phyloP scores from a whole-genome alignment of 306 rosid genomes.

The Fragaria vesca region DNA sequence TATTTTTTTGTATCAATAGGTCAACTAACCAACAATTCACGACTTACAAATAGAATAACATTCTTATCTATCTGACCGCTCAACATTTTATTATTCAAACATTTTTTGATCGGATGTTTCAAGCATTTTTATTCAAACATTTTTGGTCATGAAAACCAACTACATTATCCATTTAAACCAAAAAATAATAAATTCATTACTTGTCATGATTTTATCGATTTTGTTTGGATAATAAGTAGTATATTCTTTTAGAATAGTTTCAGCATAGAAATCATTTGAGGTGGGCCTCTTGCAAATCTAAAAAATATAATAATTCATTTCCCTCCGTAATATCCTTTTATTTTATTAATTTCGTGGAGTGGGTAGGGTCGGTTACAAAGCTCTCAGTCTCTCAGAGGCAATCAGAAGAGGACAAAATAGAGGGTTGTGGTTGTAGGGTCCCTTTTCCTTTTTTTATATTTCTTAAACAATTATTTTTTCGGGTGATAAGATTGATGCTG shows the following conservation, averaged over 20 bases:
- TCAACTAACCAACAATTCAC: no score
- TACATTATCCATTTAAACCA: background rate
- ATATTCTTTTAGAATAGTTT: background rate
- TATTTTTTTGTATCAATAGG: no score
- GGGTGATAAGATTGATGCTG: conserved; percentile 21
- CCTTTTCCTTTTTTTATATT: conserved; percentile 5
- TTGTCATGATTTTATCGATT: background rate
- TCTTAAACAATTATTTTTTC: background rate
- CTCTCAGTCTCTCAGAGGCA: conserved; percentile 4
- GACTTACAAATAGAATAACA: no score
- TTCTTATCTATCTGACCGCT: no score
- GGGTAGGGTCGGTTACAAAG: conserved; percentile 41
- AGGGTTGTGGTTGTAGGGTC: conserved; percentile 28
- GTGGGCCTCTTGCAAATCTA: conserved; percentile 27
- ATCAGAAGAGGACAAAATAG: conserved; percentile 13
- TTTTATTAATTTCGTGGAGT: conserved; percentile 16
- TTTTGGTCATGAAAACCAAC: no score
- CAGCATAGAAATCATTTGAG: conserved; percentile 19
- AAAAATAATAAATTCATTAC: no score
- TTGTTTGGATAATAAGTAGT: background rate
- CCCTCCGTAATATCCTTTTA: background rate
- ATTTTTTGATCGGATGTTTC: no score
- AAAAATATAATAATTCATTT: background rate
- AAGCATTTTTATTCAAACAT: no score
- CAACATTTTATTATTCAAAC: no score